phyloP scores from a whole-genome alignment of 2,329 filamentous ascomycete genomes.

The Calonectria honghensis region DNA sequence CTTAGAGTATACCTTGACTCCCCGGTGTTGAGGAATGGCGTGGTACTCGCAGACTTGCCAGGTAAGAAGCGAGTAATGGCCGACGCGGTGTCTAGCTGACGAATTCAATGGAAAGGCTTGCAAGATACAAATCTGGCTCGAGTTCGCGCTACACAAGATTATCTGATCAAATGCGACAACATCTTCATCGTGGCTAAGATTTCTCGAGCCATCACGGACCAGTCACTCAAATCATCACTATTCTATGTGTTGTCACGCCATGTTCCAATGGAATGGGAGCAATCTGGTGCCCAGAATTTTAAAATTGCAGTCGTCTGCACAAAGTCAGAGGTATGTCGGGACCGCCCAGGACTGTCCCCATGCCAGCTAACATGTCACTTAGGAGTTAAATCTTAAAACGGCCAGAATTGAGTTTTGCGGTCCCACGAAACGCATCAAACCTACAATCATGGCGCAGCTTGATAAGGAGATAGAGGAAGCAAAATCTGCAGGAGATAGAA shows the following conservation, averaged over 20 bases:
- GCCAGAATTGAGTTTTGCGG: slow-evolving; percentile 56
- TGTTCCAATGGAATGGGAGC: slow-evolving; percentile 55
- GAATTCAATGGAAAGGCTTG: slow-evolving; percentile 42
- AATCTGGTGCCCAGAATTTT: slow-evolving; percentile 50
- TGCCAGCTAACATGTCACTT: neutral
- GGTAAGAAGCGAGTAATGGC: slow-evolving; percentile 48
- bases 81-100: neutral
- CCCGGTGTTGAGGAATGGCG: slow-evolving; percentile 56
- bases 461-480: slow-evolving; percentile 55
- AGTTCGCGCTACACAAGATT: slow-evolving; percentile 59
- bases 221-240: slow-evolving; percentile 58
- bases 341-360: too few relatives aligned
- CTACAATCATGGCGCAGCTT: slow-evolving; percentile 47
- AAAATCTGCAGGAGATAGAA: slow-evolving; percentile 46
- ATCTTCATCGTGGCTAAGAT: slow-evolving; percentile 61
- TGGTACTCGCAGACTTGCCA: slow-evolving; percentile 61
- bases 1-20: slow-evolving; percentile 57
- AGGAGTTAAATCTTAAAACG: slow-evolving; percentile 56
- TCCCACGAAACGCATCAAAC: slow-evolving; percentile 46
- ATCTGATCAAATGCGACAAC: slow-evolving; percentile 59
- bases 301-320: slow-evolving; percentile 60
- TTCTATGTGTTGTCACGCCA: slow-evolving; percentile 55
- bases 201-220: slow-evolving; percentile 57
- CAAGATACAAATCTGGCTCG: slow-evolving; percentile 61
- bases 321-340: slow-evolving; percentile 53